Evolutionary conservation across 352 stramenopile genomes (phyloP), one percentile per base, ranked within the genome.

Genomic region (Peronosclerospora sorghi): DNA sequence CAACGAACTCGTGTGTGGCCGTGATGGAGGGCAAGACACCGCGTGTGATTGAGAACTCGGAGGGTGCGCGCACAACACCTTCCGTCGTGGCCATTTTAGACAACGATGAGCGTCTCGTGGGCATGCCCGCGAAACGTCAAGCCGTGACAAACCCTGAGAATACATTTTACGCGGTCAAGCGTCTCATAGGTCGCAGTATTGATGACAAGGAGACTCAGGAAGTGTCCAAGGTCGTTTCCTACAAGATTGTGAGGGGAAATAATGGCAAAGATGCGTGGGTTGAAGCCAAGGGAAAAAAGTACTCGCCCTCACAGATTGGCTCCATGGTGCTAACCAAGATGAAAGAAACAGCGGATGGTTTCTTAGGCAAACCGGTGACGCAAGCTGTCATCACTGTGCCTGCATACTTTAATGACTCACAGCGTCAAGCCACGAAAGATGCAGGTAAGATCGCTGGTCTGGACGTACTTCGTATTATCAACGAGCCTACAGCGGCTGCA

Each of bases 321-420:
- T 95, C 83, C 38, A 98, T 98, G 86, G 91, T 99, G 10, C 68
- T 99, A 10, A 87, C 68, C 26, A 99, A 99, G 68, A 99, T 99
- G 95, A 98, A 86, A 54, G 68, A 85, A 49, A 83, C 71, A 0
- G 76, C 80, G 2, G 76, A 91, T 41, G 64, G 60, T 0, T 93
- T 81, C 56, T 44, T 91, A 2, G 74, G 79, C 35, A 63, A 84
- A 56, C 36, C 53, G 1, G 56, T 83, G 27, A 70, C 62, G 5
- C 73, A 85, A 48, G 71, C 78, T 8, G 69, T 82, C n/a, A 51
- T 82, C 8, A 78, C 69, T 4, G 66, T 79, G n/a, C 70, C 70
- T 0, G 70, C 70, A 6, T 83, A 83, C 54, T 82, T 82, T 52
- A 82, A 78, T 59, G 69, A 82, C 52, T 68, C 69, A 32, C 69